Evolutionary conservation across 331 rosid species (phyloP), one percentile per base, ranked within the genome.

Genomic region (Ulmus americana): DNA sequence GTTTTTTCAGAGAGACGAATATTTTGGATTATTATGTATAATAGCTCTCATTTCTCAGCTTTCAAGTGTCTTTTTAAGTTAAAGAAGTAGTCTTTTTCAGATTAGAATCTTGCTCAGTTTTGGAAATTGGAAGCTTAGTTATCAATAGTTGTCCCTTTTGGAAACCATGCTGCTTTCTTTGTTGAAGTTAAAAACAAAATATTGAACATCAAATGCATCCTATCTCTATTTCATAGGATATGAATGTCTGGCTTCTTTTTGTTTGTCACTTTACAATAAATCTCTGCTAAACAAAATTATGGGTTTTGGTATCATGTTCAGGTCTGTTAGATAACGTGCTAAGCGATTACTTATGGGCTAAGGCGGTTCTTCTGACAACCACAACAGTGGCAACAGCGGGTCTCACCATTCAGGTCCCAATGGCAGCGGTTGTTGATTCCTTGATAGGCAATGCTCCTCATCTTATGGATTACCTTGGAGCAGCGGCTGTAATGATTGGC

Each of bases 311-410:
- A 48, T 45, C 39, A 59, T 66, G 62, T 58, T 55, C 63, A 92
- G 98, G 98, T 57, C 69, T 92, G 83, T 57, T 92, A 77, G 98
- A 92, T 66, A 92, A 92, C 63, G 98, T 92, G 76, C 82, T 89
- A 68, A 89, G 98, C 39, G 97, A 92, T 73, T 92, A 89, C 77
- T 65, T 92, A 74, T 92, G 95, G 98, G 97, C 98, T 38, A 89
- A 89, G 84, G 98, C 98, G 8, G 95, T 92, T 83, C 89, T 92
- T 79, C 88, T 92, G 40, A 92, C 98, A 20, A 83, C 98, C 28
- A 87, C 98, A 14, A 92, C 98, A 0, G 95, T 92, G 35, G 98
- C 98, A 58, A 83, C 97, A 0, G 98, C 98, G 6, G 98, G 98
- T 66, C 95, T 92, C 53, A 79, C 97, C 2, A 87, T 92, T 76